Evolutionary conservation across 2,329 filamentous ascomycete species (phyloP).

Genomic region (Thielaviopsis punctulata): DNA sequence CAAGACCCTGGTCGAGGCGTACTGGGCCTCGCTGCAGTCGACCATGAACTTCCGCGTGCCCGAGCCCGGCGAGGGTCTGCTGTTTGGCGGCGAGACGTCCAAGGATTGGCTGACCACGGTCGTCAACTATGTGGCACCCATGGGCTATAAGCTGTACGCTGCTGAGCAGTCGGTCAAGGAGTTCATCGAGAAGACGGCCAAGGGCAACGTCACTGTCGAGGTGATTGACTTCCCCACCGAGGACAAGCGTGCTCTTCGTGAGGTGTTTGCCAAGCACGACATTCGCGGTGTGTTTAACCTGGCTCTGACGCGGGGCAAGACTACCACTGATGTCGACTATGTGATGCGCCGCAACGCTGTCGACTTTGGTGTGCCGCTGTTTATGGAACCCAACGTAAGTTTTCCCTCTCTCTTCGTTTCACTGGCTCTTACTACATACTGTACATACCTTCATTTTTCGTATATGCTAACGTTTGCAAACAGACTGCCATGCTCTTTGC

Average conservation of each 20-base stretch:
- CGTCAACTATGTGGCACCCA: constrained; percentile 70
- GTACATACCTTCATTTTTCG: too few species aligned
- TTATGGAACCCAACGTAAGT: constrained; percentile 93
- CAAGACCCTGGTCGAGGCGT: constrained; percentile 86
- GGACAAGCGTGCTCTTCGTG: constrained; percentile 84
- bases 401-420: constrained; percentile 2
- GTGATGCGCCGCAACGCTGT: constrained; percentile 92
- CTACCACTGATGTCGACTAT: constrained; percentile 80
- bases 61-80: constrained; percentile 82
- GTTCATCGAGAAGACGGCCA: constrained; percentile 56
- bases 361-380: constrained; percentile 91
- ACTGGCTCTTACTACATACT: constrained; percentile 7
- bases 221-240: constrained; percentile 94
- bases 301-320: constrained; percentile 67
- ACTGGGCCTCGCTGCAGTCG: constrained; percentile 91
- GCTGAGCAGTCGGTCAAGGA: constrained; percentile 67
- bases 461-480: constrained; percentile 17
- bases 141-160: constrained; percentile 89
- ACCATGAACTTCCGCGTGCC: constrained; percentile 93
- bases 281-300: constrained; percentile 94
- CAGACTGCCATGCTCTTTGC: constrained; percentile 93
- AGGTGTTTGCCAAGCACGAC: constrained; percentile 94
- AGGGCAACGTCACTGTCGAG: constrained; percentile 55
- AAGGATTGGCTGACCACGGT: constrained; percentile 59
- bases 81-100: constrained; percentile 72